A percentile compares a stretch with the other conserved stretches of the same genome.
Evolutionary conservation across 441 rosid genomes (phyloP).

Genomic region (Macaranga tanarius): DNA sequence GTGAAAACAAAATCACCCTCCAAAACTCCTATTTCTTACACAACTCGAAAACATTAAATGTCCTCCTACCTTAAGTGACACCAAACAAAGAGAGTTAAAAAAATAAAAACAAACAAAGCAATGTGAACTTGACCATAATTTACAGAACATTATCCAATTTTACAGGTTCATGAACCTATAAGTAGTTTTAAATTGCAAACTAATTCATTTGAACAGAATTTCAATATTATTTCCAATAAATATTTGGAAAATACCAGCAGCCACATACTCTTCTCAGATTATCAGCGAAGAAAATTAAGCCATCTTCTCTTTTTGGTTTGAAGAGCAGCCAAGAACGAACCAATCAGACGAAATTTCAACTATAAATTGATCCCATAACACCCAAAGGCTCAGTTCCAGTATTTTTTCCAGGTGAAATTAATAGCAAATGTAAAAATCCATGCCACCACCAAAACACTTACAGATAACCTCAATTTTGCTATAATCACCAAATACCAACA

Average conservation of each 20-base stretch:
- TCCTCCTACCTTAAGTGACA: not conserved
- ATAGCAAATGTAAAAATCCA: not conserved
- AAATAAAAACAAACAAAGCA: not conserved
- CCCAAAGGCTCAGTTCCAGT: not conserved
- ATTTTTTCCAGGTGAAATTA: not conserved
- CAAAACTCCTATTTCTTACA: conserved; percentile 4
- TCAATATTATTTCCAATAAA: not conserved
- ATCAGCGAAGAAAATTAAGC: no score
- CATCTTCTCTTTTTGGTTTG: no score
- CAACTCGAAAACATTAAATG: conserved; percentile 13
- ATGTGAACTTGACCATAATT: not conserved
- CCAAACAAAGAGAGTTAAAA: not conserved
- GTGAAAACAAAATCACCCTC: conserved; percentile 16
- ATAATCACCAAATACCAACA: not conserved
- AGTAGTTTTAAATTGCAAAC: not conserved
- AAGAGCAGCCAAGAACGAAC: not conserved
- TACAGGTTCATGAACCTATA: not conserved
- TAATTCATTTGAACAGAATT: not conserved
- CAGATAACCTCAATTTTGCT: not conserved
- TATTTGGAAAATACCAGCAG: not conserved
- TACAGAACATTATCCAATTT: not conserved
- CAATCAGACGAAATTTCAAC: not conserved
- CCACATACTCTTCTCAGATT: not conserved
- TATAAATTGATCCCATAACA: not conserved
- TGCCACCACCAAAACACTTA: not conserved